Evolutionary conservation across 2,329 filamentous ascomycete species (phyloP), one percentile per base, ranked within the genome.

Genomic region (Nigrospora oryzae): DNA sequence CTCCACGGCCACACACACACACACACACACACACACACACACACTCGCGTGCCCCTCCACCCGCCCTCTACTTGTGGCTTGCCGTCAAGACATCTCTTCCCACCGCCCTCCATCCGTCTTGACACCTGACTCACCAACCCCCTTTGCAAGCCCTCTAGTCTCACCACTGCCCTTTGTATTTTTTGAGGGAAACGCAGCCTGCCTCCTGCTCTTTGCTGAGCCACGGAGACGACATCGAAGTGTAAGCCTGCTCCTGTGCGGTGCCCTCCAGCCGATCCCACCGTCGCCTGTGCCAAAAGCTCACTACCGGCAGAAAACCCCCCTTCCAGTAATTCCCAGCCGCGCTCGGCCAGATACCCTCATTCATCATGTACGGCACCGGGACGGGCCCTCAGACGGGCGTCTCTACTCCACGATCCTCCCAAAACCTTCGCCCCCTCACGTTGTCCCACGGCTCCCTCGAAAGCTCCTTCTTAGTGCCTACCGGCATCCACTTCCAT

Each of bases 391-490:
- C 87, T 50, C 90, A 95, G 70, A 98, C 93, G 73, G 93, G 93
- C 70, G 89, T 95, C 63, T 94, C 90, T 55, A 98, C 93, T 57
- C 93, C 93, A 58, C 85, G 93, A 70, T 95, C 91, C 46, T 93
- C 87, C 57, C 84, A 89, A 54, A 95, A 91, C 53, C 82, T 96
- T 54, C 87, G 93, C 55, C 91, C 93, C 51, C 81, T 98, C 62
- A 89, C 86, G 59, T 79, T 98, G 61, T 79, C 83, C 54, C 93
- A 98, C 69, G 93, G 94, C 65, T 89, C 88, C 45, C 89, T 98
- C 70, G 93, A 98, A 67, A 89, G 94, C 61, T 91, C 89, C 44
- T 93, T 98, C 66, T 83, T 96, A 61, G 86, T 98, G 63, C 91
- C 93, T 47, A 97, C 93, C 56, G 87, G 83, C 60, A 81, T 96